A percentile compares a stretch with the other conserved stretches of the same genome.
Conservation (phyloP, 257 asterid species). For the Cinchona pubescens region DNA sequence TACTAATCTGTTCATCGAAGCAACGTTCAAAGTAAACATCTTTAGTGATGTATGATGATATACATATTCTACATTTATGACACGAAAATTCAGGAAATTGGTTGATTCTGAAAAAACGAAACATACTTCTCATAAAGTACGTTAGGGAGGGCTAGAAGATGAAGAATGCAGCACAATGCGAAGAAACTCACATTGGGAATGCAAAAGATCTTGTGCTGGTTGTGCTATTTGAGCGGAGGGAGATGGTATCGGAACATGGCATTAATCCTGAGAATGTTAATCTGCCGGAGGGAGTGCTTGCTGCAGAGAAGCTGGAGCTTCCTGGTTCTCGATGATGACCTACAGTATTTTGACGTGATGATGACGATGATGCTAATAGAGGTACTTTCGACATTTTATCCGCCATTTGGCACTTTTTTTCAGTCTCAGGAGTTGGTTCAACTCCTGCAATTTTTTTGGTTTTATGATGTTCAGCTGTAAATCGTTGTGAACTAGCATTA, state of each 20-base stretch:
- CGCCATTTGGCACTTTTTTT: background rate
- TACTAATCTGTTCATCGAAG: constrained; percentile 24
- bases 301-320: constrained; percentile 15
- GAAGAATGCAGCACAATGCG: background rate
- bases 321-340: constrained; percentile 8
- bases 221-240: constrained; percentile 36
- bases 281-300: constrained; percentile 9
- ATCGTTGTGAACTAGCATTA: background rate
- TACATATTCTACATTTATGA: background rate
- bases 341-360: constrained; percentile 4
- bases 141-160: no score
- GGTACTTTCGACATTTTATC: background rate
- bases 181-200: constrained; percentile 30
- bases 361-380: background rate
- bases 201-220: constrained; percentile 35
- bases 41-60: background rate
- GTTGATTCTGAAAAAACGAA: background rate
- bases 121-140: background rate
- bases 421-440: background rate
- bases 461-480: background rate
- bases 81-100: background rate
- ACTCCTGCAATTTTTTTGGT: background rate
- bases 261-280: constrained; percentile 13
- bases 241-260: constrained; percentile 21
- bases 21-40: background rate